Percentiles rank a stretch among this genome's conserved stretches.
Conservation (phyloP, 1,284 basidiomycete species). For the Apiotrichum domesticum region DNA sequence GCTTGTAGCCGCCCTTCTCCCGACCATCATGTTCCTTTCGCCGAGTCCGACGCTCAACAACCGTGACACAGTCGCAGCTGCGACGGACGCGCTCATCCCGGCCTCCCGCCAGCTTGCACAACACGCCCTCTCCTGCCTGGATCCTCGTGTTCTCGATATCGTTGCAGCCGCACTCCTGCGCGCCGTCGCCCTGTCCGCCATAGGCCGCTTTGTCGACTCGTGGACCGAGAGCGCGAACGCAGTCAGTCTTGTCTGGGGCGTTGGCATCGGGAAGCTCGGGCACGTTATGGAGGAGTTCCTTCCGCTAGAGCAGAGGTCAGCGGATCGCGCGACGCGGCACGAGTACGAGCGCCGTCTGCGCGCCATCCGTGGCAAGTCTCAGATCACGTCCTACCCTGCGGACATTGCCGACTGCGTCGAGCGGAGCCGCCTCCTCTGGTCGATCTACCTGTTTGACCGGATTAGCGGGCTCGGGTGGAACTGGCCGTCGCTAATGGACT, state of each 20-base stretch:
- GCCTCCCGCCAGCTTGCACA: constrained; percentile 21
- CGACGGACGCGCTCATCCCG: constrained; percentile 4
- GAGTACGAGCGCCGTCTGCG: constrained; percentile 20
- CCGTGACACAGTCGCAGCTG: neutral
- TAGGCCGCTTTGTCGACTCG: constrained; percentile 35
- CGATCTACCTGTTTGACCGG: constrained; percentile 26
- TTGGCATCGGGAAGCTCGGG: constrained; percentile 33
- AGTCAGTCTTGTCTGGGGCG: constrained; percentile 22
- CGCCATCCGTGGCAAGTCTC: constrained; percentile 22
- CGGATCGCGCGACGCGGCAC: constrained; percentile 11
- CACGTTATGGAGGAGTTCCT: constrained; percentile 25
- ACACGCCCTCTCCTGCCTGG: constrained; percentile 24
- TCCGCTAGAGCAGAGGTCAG: neutral
- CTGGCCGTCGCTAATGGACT: constrained; percentile 22
- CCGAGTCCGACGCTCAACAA: constrained; percentile 7
- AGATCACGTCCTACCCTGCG: constrained; percentile 20
- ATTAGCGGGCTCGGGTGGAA: constrained; percentile 17
- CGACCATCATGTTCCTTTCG: constrained; percentile 20
- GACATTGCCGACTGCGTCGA: constrained; percentile 26
- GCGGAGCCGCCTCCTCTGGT: constrained; percentile 39
- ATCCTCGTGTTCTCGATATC: constrained; percentile 34
- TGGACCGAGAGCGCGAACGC: constrained; percentile 29
- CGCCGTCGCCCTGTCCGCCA: constrained; percentile 16
- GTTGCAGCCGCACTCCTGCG: constrained; percentile 29
- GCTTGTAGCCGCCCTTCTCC: constrained; percentile 29